phyloP scores from a whole-genome alignment of 2,329 filamentous ascomycete species.

The Pseudocercospora ulei region DNA sequence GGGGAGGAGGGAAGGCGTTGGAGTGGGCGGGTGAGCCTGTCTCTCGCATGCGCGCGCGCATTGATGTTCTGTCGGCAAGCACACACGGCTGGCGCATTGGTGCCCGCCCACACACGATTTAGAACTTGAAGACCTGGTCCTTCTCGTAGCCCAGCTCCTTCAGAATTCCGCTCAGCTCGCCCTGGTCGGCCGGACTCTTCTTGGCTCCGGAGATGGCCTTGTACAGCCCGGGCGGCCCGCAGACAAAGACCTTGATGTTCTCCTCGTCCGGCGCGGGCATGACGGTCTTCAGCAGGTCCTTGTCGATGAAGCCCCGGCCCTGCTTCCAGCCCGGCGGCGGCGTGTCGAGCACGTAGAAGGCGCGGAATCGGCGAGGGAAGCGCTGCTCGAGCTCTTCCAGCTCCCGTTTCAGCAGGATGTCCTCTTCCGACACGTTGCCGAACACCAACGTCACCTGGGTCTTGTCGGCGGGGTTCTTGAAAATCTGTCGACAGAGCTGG shows the following conservation, averaged over 20 bases:
- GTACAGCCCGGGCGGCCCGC: constrained; percentile 85
- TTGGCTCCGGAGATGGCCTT: constrained; percentile 84
- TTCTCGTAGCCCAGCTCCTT: constrained; percentile 74
- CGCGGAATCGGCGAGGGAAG: constrained; percentile 87
- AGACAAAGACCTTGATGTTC: constrained; percentile 95
- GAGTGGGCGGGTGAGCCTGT: too few species aligned
- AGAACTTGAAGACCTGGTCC: constrained; percentile 97
- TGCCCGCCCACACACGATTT: too few species aligned
- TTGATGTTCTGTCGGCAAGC: too few species aligned
- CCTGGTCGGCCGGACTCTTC: constrained; percentile 87
- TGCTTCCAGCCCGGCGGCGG: constrained; percentile 67
- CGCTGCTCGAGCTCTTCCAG: constrained; percentile 82
- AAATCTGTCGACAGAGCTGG: constrained; percentile 82
- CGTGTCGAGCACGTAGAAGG: constrained; percentile 87
- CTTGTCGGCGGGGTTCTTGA: constrained; percentile 92
- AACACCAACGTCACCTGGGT: constrained; percentile 95
- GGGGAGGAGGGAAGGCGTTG: too few species aligned
- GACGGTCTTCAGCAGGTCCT: constrained; percentile 89
- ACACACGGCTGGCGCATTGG: too few species aligned
- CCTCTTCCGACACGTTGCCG: constrained; percentile 78
- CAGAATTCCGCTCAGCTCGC: constrained; percentile 71
- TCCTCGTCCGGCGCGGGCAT: constrained; percentile 83
- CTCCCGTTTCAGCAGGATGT: constrained; percentile 84
- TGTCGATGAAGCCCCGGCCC: constrained; percentile 69
- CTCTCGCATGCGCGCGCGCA: too few species aligned